These are phyloP conservation scores for Taiozyma onychis DNA, from an alignment of 1,139 yeast genomes.

Conservation along the genomic window DNA sequence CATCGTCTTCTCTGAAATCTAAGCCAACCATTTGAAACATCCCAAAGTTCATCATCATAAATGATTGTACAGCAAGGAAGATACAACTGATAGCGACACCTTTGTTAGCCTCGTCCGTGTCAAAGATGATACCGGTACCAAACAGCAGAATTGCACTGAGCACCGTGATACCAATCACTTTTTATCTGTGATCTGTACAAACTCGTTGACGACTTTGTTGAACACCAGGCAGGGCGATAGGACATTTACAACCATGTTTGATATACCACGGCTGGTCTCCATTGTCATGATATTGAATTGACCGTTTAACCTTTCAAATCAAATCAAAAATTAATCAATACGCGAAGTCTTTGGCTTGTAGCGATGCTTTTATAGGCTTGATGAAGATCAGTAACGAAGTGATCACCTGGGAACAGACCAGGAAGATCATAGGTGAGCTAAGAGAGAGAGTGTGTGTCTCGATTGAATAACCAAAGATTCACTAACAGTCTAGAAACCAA, in stretches of 20 bases:
- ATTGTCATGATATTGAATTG: conserved; percentile 54
- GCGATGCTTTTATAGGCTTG: too few species aligned
- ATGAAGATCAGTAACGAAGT: conserved; percentile 2
- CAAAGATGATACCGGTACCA: conserved; percentile 56
- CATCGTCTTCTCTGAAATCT: conserved; percentile 47
- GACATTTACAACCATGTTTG: conserved; percentile 65
- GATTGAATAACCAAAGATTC: not conserved
- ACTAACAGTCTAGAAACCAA: conserved; percentile 4
- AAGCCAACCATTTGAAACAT: conserved; percentile 62
- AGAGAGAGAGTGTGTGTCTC: not conserved
- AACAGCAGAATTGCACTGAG: conserved; percentile 60
- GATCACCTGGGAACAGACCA: conserved; percentile 13
- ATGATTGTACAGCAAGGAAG: conserved; percentile 61
- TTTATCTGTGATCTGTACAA: conserved; percentile 68
- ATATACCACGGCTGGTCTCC: conserved; percentile 67
- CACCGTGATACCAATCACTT: conserved; percentile 67
- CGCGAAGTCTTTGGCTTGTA: too few species aligned
- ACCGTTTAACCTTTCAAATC: too few species aligned
- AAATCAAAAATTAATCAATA: too few species aligned
- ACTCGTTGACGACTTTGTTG: conserved; percentile 62
- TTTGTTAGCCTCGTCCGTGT: conserved; percentile 50
- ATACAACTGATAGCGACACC: conserved; percentile 87
- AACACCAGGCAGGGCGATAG: conserved; percentile 77
- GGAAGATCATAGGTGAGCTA: conserved; percentile 9
- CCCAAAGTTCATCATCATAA: conserved; percentile 73